Base-by-base conservation (phyloP, 2,329 filamentous ascomycete genomes). In the Epichloe uncinata region DNA sequence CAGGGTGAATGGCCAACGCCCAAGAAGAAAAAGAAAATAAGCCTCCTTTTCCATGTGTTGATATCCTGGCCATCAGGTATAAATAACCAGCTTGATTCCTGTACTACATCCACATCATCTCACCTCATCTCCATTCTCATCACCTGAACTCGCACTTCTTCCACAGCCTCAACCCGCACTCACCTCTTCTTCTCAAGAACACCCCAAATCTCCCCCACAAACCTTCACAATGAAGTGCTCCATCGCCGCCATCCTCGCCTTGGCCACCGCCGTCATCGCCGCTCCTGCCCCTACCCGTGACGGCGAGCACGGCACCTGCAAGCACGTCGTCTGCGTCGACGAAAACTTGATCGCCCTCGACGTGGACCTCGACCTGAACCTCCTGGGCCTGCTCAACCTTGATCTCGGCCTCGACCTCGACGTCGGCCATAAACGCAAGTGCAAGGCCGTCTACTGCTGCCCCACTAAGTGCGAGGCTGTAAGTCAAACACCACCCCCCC, bases 221-320 rank as follows among this genome's bases (percentile, higher is more conserved):
- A 33, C 34, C 48, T n/a, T 41, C 43, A 51, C 11, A 18, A 51
- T 51, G 49, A 44, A 48, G 45, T 51, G 41, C 45, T 47, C 49
- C 12, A 8, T 51, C 30, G 37, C 45, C 12, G 11, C 49, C 41
- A 9, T 51, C 41, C 15, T 51, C 12, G 49, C 49, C 34, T 4
- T 51, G 45, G 49, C 49, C 41, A 41, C 49, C 13, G 45, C 45
- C 12, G 41, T 35, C 41, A 18, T 48, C n/a, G 49, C 49, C 9
- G 45, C 16, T 11, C 49, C 49, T 2, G 34, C 38, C 6, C 13
- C 20, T 5, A 34, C 13, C 22, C 33, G 15, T 4, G 38, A 13
- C 15, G 11, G 3, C 18, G 9, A 30, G n/a, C 13, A 11, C 33
- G 18, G 22, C 30, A n/a, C 16, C 9, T 44, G 45, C 45, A 16